Conservation (phyloP, 345 rosid genomes). For the Citrus reticulata region DNA sequence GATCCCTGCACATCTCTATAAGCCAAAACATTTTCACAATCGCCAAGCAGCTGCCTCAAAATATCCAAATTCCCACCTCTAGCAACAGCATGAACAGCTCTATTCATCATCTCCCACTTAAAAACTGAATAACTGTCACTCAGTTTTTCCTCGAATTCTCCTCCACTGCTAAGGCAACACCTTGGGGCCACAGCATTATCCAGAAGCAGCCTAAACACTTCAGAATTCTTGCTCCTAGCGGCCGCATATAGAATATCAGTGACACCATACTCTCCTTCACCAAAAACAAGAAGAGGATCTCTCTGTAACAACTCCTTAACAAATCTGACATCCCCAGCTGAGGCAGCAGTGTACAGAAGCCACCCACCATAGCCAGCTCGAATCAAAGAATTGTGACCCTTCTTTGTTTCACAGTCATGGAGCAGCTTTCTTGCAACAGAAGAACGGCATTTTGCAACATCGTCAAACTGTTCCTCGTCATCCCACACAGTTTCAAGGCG, state of each 20-base stretch:
- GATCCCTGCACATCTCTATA: slow-evolving; percentile 66
- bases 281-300: slow-evolving; percentile 86
- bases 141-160: slow-evolving; percentile 26
- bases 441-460: slow-evolving; percentile 70
- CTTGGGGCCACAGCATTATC: slow-evolving; percentile 40
- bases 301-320: slow-evolving; percentile 60
- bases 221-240: slow-evolving; percentile 64
- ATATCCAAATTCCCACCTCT: slow-evolving; percentile 87
- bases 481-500: slow-evolving; percentile 99
- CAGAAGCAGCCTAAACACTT: slow-evolving; percentile 57
- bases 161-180: slow-evolving; percentile 33
- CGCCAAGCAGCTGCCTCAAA: slow-evolving; percentile 39
- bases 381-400: slow-evolving; percentile 60
- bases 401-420: slow-evolving; percentile 48
- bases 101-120: slow-evolving; percentile 65
- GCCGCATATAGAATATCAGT: slow-evolving; percentile 83
- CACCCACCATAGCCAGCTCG: slow-evolving; percentile 97
- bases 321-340: slow-evolving; percentile 79
- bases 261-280: slow-evolving; percentile 96
- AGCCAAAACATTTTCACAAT: slow-evolving; percentile 36
- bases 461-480: slow-evolving; percentile 54
- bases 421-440: slow-evolving; percentile 61
- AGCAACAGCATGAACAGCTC: slow-evolving; percentile 86
- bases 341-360: slow-evolving; percentile 91
- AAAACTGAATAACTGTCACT: slow-evolving; percentile 39